Conservation (phyloP, 495 filamentous ascomycete species). For the Tuber magnatum region DNA sequence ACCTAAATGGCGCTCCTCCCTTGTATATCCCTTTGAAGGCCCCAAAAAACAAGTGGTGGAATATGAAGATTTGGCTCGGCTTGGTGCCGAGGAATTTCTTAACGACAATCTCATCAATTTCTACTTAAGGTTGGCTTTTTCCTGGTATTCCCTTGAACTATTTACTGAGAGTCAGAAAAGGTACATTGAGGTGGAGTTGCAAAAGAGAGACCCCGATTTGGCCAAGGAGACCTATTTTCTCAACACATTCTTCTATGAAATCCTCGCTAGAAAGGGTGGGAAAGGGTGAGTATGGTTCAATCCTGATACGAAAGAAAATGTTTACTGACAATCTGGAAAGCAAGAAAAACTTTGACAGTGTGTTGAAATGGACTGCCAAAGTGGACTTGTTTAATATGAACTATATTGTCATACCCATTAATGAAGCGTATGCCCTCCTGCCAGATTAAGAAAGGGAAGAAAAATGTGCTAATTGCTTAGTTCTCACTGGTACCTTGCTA, state of each 20-base stretch:
- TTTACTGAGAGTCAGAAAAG: slow-evolving; percentile 30
- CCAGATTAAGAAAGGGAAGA: slow-evolving; percentile 1
- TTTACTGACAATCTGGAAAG: slow-evolving; percentile 26
- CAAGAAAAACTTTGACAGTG: slow-evolving; percentile 48
- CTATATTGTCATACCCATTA: slow-evolving; percentile 86
- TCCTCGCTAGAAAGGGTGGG: slow-evolving; percentile 54
- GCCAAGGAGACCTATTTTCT: slow-evolving; percentile 71
- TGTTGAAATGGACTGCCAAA: slow-evolving; percentile 81
- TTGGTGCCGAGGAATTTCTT: slow-evolving; percentile 77
- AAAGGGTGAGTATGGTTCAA: slow-evolving; percentile 46
- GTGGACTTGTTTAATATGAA: slow-evolving; percentile 80
- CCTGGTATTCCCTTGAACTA: neutral
- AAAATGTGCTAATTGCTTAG: slow-evolving; percentile 24
- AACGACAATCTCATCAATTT: slow-evolving; percentile 91
- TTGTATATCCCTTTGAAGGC: slow-evolving; percentile 63
- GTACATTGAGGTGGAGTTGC: slow-evolving; percentile 60
- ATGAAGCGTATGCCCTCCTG: slow-evolving; percentile 50
- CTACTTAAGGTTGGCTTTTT: slow-evolving; percentile 53
- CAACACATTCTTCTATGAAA: slow-evolving; percentile 85
- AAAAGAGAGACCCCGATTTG: slow-evolving; percentile 50
- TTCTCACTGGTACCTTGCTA: slow-evolving; percentile 88
- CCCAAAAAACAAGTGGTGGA: slow-evolving; percentile 68
- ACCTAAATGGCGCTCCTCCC: slow-evolving; percentile 42
- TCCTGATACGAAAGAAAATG: slow-evolving; percentile 57
- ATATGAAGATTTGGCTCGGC: slow-evolving; percentile 66